phyloP scores from a whole-genome alignment of 345 rosid species.

The Populus ilicifolia region DNA sequence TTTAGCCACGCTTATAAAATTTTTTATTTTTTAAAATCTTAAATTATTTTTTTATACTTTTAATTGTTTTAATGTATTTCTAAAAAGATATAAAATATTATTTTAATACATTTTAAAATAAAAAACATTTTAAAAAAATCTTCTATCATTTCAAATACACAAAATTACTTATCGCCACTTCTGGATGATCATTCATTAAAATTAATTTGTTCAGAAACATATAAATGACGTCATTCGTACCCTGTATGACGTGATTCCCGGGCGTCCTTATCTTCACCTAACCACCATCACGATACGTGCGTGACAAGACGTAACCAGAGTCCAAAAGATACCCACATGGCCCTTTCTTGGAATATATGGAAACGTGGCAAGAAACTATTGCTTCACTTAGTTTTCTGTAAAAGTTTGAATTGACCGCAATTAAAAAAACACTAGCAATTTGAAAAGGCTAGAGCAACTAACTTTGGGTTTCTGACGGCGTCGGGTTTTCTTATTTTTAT shows the following conservation, averaged over 20 bases:
- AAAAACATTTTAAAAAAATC: not conserved
- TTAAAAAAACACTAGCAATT: not conserved
- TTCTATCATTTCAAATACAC: too few species aligned
- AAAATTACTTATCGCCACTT: too few species aligned
- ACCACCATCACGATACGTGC: conserved; percentile 34
- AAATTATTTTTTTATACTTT: too few species aligned
- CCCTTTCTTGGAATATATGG: not conserved
- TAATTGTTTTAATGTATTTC: too few species aligned
- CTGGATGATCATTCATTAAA: not conserved
- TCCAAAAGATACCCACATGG: conserved; percentile 12
- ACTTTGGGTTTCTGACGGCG: too few species aligned
- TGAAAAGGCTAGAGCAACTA: not conserved
- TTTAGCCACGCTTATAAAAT: too few species aligned
- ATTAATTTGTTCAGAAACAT: not conserved
- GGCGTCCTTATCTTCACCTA: conserved; percentile 26
- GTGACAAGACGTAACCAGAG: conserved; percentile 32
- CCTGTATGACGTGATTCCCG: conserved; percentile 12
- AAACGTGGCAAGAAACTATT: conserved; percentile 11
- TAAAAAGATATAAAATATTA: too few species aligned
- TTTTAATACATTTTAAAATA: too few species aligned
- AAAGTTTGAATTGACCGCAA: not conserved
- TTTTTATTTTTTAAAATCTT: too few species aligned
- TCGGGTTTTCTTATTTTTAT: too few species aligned
- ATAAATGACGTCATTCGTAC: not conserved
- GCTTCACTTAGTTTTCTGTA: not conserved